Evolutionary conservation across 2,329 filamentous ascomycete species (phyloP).

Genomic region (Paradendryphiella salina): DNA sequence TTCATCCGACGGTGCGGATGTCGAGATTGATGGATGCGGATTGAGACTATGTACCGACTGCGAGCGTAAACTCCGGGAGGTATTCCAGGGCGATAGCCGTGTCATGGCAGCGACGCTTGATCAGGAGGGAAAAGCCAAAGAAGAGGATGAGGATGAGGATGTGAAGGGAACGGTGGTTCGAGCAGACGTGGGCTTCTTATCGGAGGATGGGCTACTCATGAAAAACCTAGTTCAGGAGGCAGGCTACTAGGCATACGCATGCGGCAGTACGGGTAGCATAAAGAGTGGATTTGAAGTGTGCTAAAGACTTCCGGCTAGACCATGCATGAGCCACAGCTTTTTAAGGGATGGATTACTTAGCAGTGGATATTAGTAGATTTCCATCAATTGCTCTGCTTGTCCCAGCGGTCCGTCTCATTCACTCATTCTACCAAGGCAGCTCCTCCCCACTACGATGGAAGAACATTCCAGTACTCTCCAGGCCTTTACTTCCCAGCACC

Average conservation of each 20-base stretch:
- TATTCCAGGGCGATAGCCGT: constrained; percentile 13
- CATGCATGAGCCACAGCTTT: no score
- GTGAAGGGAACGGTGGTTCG: constrained; percentile 10
- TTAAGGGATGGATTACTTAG: no score
- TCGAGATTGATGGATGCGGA: constrained; percentile 30
- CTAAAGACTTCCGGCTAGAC: no score
- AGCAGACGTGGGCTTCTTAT: constrained; percentile 39
- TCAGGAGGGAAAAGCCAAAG: constrained; percentile 22
- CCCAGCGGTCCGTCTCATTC: no score
- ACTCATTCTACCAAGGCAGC: constrained; percentile 47
- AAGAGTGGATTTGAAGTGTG: background rate
- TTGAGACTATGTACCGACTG: constrained; percentile 32
- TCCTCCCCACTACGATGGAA: constrained; percentile 52
- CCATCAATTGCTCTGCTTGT: no score
- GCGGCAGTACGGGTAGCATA: no score
- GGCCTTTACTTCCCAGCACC: constrained; percentile 46
- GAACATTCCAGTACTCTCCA: constrained; percentile 51
- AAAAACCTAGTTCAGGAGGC: constrained; percentile 9
- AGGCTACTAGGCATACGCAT: background rate
- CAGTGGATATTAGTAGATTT: no score
- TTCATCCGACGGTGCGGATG: constrained; percentile 3
- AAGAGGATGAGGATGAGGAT: background rate
- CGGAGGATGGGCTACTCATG: constrained; percentile 26
- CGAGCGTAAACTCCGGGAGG: constrained; percentile 13
- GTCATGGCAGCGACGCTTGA: constrained; percentile 24